Evolutionary conservation across 768 basidiomycete genomes (phyloP), one percentile per base, ranked within the genome.

Genomic region (Atractiella rhizophila): DNA sequence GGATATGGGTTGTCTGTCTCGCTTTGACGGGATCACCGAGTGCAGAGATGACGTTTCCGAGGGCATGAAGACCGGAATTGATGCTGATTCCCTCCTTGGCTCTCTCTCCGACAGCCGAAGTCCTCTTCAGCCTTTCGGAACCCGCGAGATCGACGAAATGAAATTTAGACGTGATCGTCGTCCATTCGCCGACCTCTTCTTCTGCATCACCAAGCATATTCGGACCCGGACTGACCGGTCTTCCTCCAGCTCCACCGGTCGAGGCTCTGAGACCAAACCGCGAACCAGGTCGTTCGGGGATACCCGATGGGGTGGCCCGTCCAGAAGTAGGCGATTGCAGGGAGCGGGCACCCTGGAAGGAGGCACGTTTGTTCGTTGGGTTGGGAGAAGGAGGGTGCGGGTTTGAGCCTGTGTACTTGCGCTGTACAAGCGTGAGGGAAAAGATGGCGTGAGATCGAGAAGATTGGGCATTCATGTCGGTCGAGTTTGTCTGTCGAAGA

Each of bases 391-490:
- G 70, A 9, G 33, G 21, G 2, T 76, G 75, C 3, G 65, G 59
- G 11, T 69, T 67, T 18, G 70, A 66, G 20, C 83, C 82, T 27
- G 68, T 66, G 55, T 64, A 81, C 58, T 76, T 83, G 64, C 76
- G 81, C 62, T 94, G 88, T 4, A 73, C 79, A 40, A 98, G 64
- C 11, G 82, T 91, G 39, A 98, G 65, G 28, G 88, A 94, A 61
- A 98, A 96, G 59, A 98, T 96, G 47, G 91, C 91, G 68, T 98
- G 91, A 23, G 83, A 91, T 43, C 91, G 76, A 29, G 88, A 94
- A 2, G 80, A 85, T 58, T 91, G 83, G 20, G 88, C 82, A 57
- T 98, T 98, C 88, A 96, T 94, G 55, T 83, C 81, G 25, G 91
- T 98, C 59, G 86, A 81, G 48, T 88, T 86, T 9, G 91, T 96